Base-by-base conservation (phyloP, 768 basidiomycete genomes). In the Tylopilus balloui region DNA sequence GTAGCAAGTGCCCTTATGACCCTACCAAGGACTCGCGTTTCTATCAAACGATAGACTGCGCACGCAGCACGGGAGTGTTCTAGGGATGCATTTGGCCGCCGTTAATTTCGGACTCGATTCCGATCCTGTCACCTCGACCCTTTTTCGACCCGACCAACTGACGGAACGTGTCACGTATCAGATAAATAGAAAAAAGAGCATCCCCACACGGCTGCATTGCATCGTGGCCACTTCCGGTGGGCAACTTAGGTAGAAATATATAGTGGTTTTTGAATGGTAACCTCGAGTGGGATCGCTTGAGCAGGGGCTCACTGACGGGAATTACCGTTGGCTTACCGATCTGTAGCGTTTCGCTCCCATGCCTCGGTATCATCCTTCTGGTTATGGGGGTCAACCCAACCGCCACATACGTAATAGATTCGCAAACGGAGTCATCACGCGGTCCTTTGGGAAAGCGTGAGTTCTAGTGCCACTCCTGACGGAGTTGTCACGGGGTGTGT, bases 151-250 rank as follows among this genome's bases (percentile, higher is more conserved):
- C 49, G 50, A 45, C 19, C 24, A 21, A 38, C 14, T 34, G 43
- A 45, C 38, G 40, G 19, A 36, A 50, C 29, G 31, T 17, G 29
- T 39, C 35, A 52, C 41, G 20, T 23, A 21, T 42, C 23, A 41
- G 53, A 56, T 51, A 47, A 59, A 27, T n/a, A 41, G 10, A 28
- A 51, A 41, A 48, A 9, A 28, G 36, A 49, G 29, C 47, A 59
- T 52, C 60, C 57, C 52, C 52, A 29, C 54, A 59, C 57, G 62
- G 63, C 41, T 51, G 60, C 51, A 62, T 64, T 65, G 31, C 39
- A 38, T 46, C 34, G 40, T 45, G 24, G 47, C 28, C 24, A 36
- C 34, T 36, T 38, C 29, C 17, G 32, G 28, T 37, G 42, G 7
- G 3, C n/a, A 41, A 37, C 7, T 23, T 43, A 40, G 24, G 42